Percentiles rank a stretch among this genome's conserved stretches.
Conservation (phyloP, 2,329 filamentous ascomycete genomes). For the Arthroderma uncinatum region DNA sequence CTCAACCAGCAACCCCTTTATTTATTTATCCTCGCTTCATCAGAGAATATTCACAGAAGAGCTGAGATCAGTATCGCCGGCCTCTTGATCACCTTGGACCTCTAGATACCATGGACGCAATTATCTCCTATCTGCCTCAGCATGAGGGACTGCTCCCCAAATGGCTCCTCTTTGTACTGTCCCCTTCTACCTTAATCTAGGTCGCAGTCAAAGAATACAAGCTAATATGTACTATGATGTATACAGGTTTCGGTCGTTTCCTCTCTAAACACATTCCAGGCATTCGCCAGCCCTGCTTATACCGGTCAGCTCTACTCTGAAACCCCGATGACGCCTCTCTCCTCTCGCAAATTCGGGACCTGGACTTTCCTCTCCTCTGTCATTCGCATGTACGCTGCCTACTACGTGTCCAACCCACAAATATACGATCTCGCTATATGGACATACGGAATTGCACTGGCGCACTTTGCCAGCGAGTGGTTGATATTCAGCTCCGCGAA, state of each 20-base stretch:
- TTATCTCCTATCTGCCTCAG: constrained; percentile 24
- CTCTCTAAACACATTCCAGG: constrained; percentile 73
- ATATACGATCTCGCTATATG: constrained; percentile 72
- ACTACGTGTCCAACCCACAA: constrained; percentile 60
- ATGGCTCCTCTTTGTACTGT: constrained; percentile 53
- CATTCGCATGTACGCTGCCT: constrained; percentile 71
- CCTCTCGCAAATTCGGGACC: constrained; percentile 70
- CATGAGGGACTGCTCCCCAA: constrained; percentile 47
- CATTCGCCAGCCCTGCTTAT: constrained; percentile 67
- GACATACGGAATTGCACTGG: constrained; percentile 67
- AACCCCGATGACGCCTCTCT: constrained; percentile 57
- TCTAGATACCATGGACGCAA: constrained; percentile 11
- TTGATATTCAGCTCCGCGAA: constrained; percentile 65
- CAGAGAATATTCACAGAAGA: too few species aligned
- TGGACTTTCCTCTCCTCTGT: constrained; percentile 74
- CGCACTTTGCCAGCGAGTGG: constrained; percentile 73
- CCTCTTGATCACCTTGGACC: too few species aligned
- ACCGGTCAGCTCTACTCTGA: constrained; percentile 68
- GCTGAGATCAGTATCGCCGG: too few species aligned
- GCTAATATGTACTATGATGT: constrained; percentile 9
- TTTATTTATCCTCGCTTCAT: too few species aligned
- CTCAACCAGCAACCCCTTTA: background rate
- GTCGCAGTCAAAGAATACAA: background rate
- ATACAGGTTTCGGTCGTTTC: constrained; percentile 68
- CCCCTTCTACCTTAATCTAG: background rate